phyloP scores from a whole-genome alignment of 2,329 filamentous ascomycete species.

The Cladosporium velox region DNA sequence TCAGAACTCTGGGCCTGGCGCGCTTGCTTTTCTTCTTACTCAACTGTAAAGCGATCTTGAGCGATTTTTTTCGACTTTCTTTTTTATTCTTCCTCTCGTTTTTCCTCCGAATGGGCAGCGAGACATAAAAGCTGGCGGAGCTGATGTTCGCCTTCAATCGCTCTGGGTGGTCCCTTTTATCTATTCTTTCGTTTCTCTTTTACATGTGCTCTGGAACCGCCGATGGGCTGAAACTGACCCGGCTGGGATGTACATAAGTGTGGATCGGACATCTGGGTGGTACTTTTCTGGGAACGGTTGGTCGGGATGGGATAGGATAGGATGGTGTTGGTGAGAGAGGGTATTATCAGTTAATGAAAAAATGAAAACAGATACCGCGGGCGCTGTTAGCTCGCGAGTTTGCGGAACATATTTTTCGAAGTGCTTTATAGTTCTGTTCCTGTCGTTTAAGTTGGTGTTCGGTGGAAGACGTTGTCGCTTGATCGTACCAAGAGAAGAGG shows the following conservation, averaged over 20 bases:
- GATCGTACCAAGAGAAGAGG: too few species aligned
- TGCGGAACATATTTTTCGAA: too few species aligned
- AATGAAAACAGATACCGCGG: neutral
- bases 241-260: neutral
- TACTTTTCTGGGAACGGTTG: neutral
- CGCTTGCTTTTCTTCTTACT: neutral
- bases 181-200: neutral
- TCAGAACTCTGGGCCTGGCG: neutral
- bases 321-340: neutral
- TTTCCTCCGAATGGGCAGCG: too few species aligned
- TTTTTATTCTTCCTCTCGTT: neutral
- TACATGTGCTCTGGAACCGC: neutral
- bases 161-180: neutral
- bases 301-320: neutral
- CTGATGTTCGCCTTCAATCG: neutral
- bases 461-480: too few species aligned
- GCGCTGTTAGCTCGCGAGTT: too few species aligned
- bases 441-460: too few species aligned
- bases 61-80: too few species aligned
- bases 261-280: neutral
- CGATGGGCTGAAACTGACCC: neutral
- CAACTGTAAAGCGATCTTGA: neutral
- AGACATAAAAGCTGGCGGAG: neutral
- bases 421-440: too few species aligned
- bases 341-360: neutral